These are phyloP conservation scores for Torrubiella hemipterigena DNA, from an alignment of 2,329 filamentous ascomycete genomes.

Conservation along the genomic window DNA sequence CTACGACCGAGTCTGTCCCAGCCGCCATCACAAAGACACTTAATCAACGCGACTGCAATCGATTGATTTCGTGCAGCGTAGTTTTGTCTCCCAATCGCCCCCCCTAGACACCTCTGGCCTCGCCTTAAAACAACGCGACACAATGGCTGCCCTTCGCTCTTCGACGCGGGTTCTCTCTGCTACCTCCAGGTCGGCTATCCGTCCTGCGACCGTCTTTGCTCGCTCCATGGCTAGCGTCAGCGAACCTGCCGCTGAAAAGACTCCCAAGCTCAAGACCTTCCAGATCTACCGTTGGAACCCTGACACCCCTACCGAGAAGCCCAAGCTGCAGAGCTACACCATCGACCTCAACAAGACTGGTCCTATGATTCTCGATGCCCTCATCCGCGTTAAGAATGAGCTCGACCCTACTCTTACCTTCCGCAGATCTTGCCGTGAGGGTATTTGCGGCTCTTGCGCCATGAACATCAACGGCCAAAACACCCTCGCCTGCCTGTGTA, in stretches of 20 bases:
- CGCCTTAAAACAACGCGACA: slow-evolving; percentile 16
- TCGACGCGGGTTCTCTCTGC: slow-evolving; percentile 38
- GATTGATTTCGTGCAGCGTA: background rate
- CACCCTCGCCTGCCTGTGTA: slow-evolving; percentile 95
- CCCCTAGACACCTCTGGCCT: slow-evolving; percentile 13
- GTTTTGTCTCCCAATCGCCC: background rate
- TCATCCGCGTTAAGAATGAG: slow-evolving; percentile 99
- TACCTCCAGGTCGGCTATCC: slow-evolving; percentile 25
- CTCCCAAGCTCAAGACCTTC: slow-evolving; percentile 80
- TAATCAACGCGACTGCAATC: background rate
- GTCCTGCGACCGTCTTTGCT: slow-evolving; percentile 28
- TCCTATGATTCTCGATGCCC: slow-evolving; percentile 93
- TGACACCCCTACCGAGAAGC: slow-evolving; percentile 84
- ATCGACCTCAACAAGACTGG: slow-evolving; percentile 98
- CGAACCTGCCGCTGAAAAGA: slow-evolving; percentile 44
- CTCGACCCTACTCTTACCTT: slow-evolving; percentile 93
- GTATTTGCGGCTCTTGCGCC: slow-evolving; percentile 95
- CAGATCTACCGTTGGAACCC: slow-evolving; percentile 99
- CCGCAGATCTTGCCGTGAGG: slow-evolving; percentile 90
- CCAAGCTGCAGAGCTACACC: slow-evolving; percentile 87
- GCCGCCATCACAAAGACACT: no score
- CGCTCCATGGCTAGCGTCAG: slow-evolving; percentile 44
- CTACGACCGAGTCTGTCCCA: background rate
- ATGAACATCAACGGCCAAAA: slow-evolving; percentile 99
- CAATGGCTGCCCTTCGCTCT: slow-evolving; percentile 52